Evolutionary conservation across 2,329 filamentous ascomycete species (phyloP).

Genomic region (Zasmidium angulare): DNA sequence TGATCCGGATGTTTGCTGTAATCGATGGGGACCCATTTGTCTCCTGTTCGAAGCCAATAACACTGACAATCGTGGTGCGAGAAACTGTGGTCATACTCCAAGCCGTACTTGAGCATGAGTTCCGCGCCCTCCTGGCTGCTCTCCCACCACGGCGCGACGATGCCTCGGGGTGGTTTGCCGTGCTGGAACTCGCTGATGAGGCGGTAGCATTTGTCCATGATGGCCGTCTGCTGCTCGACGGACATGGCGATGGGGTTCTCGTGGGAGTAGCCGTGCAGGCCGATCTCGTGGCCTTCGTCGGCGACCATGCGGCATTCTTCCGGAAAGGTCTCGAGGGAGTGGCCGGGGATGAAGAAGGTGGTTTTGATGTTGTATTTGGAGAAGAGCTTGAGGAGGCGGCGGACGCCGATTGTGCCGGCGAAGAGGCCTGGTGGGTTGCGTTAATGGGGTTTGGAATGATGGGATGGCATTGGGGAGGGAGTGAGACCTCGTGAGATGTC

Average conservation of each 20-base stretch:
- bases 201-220: slow-evolving; percentile 71
- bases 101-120: slow-evolving; percentile 63
- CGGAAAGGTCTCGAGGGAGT: slow-evolving; percentile 65
- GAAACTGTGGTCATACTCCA: slow-evolving; percentile 70
- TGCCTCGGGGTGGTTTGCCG: slow-evolving; percentile 71
- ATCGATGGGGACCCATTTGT: slow-evolving; percentile 68
- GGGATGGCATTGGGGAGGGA: neutral
- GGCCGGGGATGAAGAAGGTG: slow-evolving; percentile 65
- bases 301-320: slow-evolving; percentile 63
- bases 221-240: slow-evolving; percentile 71
- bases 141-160: slow-evolving; percentile 76
- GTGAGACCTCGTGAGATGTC: slow-evolving; percentile 61
- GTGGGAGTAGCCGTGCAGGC: slow-evolving; percentile 71
- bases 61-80: slow-evolving; percentile 64
- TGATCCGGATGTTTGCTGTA: slow-evolving; percentile 61
- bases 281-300: slow-evolving; percentile 65
- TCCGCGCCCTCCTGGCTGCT: slow-evolving; percentile 66
- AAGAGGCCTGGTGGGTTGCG: slow-evolving; percentile 49
- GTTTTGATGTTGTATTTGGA: slow-evolving; percentile 71
- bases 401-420: slow-evolving; percentile 66
- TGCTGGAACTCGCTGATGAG: slow-evolving; percentile 67
- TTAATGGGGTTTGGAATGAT: slow-evolving; percentile 8
- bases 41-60: slow-evolving; percentile 64
- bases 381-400: slow-evolving; percentile 68
- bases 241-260: slow-evolving; percentile 73